Base-by-base conservation (phyloP, 2,329 filamentous ascomycete genomes). In the Cladosporium sp. region DNA sequence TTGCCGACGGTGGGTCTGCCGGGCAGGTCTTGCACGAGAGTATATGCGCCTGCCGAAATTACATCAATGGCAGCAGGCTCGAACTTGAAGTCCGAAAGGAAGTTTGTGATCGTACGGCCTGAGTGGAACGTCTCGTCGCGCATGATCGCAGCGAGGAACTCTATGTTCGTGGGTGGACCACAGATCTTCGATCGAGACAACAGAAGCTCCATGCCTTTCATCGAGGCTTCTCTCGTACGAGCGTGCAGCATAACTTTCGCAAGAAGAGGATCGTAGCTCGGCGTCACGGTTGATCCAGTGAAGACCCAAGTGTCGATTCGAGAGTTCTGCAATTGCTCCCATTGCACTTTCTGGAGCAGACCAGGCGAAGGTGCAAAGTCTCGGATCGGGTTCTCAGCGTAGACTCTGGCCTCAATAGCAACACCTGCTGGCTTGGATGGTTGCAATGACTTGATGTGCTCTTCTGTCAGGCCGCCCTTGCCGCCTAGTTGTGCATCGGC, bases 231-330 rank as follows among this genome's bases (percentile, higher is more conserved):
- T 45, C 72, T 68, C 5, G 65, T 70, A 7, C 66, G 55, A 0
- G 69, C 71, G 56, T 82, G 77, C 19, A 75, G 74, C 73, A 85
- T 82, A 10, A 81, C 70, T 43, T 59, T 61, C 10, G 58, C 58
- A 38, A 61, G 57, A 2, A 57, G 56, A 58, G 55, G 63, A 69
- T 79, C 79, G 49, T 83, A 84, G 54, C 79, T 73, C 1, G 81
- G 74, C 4, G 78, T 78, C 37, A 85, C 72, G 3, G 72, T 75
- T 2, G 77, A 75, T 5, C 82, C 82, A 1, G 75, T 76, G 50
- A 77, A 73, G 1, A 85, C 73, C 82, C 82, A 86, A 0, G 81
- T 85, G 58, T 86, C 83, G 22, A 86, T 74, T 4, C 83, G 74
- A 19, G 76, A 70, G 4, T 72, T 72, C 0, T 72, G 58, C 0